Conservation (phyloP, 768 basidiomycete species). For the Lactifluus subvellereus region DNA sequence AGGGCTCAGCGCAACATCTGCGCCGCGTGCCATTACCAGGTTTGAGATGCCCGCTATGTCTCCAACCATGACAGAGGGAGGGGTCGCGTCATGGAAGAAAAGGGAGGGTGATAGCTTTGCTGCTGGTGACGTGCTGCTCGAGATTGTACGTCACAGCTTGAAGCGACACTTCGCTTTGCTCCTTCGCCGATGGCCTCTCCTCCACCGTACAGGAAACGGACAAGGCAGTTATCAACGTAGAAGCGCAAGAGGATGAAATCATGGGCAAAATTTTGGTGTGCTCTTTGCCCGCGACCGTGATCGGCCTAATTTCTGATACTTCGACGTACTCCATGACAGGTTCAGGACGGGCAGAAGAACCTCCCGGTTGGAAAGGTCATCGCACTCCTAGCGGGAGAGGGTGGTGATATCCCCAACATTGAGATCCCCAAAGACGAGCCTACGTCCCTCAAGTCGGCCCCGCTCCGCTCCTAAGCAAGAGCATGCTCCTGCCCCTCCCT, state of each 20-base stretch:
- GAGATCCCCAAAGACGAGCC: constrained; percentile 48
- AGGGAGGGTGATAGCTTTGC: constrained; percentile 73
- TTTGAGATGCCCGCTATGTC: constrained; percentile 96
- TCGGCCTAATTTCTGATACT: background rate
- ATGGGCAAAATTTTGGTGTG: constrained; percentile 89
- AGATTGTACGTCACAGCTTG: constrained; percentile 74
- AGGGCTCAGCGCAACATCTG: constrained; percentile 52
- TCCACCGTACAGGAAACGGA: constrained; percentile 69
- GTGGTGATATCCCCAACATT: constrained; percentile 88
- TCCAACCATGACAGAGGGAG: constrained; percentile 95
- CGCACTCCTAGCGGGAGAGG: constrained; percentile 90
- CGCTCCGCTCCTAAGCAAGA: constrained; percentile 12
- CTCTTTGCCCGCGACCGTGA: constrained; percentile 11
- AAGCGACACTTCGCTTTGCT: background rate
- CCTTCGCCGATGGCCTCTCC: background rate
- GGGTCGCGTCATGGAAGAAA: constrained; percentile 87
- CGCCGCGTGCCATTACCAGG: constrained; percentile 58
- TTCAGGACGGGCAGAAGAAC: constrained; percentile 73
- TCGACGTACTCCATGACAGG: constrained; percentile 35
- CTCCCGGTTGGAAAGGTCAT: constrained; percentile 86
- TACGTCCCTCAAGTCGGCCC: constrained; percentile 17
- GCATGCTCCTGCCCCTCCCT: constrained; percentile 29
- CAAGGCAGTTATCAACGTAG: constrained; percentile 96
- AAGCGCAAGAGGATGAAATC: constrained; percentile 95
- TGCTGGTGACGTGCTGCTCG: constrained; percentile 80